These are phyloP conservation scores for Pichia manshurica DNA, from an alignment of 805 yeast genomes.

Conservation along the genomic window DNA sequence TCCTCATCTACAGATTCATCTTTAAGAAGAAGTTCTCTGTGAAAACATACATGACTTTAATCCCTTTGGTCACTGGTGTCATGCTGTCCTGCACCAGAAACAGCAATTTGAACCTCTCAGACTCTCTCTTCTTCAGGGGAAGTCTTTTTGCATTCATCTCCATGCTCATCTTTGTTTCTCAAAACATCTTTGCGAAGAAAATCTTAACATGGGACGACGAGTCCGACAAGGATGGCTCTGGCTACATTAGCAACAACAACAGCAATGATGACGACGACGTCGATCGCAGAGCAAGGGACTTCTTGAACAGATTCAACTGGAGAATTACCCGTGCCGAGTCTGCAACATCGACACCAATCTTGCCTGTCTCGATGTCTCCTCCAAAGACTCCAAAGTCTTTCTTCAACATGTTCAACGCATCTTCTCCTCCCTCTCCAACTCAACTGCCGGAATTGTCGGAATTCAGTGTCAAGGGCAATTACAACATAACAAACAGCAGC, in stretches of 20 bases:
- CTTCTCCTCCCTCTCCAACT: slow-evolving; percentile 3
- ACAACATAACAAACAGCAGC: slow-evolving; percentile 2
- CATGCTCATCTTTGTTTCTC: slow-evolving; percentile 68
- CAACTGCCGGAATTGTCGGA: not conserved
- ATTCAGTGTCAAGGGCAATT: not conserved
- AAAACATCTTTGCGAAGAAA: slow-evolving; percentile 74
- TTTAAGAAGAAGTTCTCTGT: slow-evolving; percentile 52
- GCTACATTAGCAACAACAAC: slow-evolving; percentile 11
- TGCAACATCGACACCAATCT: slow-evolving; percentile 31
- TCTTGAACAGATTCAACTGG: slow-evolving; percentile 25
- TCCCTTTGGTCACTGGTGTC: slow-evolving; percentile 80
- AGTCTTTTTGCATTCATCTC: slow-evolving; percentile 47
- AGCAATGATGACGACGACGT: slow-evolving; percentile 17
- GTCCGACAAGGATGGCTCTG: not conserved
- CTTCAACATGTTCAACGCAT: slow-evolving; percentile 4
- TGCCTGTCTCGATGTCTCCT: slow-evolving; percentile 30
- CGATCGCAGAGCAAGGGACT: slow-evolving; percentile 21
- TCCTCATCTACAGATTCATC: slow-evolving; percentile 61
- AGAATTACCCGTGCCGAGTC: slow-evolving; percentile 29
- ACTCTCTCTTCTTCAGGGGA: slow-evolving; percentile 33
- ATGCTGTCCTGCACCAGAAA: slow-evolving; percentile 66
- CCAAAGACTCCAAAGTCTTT: slow-evolving; percentile 20
- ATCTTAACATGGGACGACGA: slow-evolving; percentile 48
- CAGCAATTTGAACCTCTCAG: slow-evolving; percentile 21
- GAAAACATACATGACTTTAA: slow-evolving; percentile 70